A percentile compares a stretch with the other conserved stretches of the same genome.
phyloP scores from a whole-genome alignment of 2,329 filamentous ascomycete genomes.

The Mycosphaerella sp. region DNA sequence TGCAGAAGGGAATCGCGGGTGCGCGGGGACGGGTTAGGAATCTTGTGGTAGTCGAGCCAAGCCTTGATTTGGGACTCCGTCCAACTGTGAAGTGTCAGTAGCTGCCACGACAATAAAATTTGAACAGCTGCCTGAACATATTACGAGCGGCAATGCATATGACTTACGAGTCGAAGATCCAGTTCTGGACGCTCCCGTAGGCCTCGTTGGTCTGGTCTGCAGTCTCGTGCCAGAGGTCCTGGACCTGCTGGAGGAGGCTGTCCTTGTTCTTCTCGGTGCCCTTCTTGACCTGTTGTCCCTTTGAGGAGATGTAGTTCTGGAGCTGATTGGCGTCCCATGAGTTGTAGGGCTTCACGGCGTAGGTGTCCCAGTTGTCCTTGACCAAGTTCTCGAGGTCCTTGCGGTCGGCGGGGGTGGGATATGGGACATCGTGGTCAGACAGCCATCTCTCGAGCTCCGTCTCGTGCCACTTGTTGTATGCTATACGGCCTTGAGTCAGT shows the following conservation, averaged over 20 bases:
- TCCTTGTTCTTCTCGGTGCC: conserved; percentile 63
- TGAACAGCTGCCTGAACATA: too few relatives aligned
- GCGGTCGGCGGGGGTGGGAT: conserved; percentile 83
- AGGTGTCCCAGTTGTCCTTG: conserved; percentile 78
- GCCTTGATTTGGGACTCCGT: conserved; percentile 88
- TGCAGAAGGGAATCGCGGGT: conserved; percentile 76
- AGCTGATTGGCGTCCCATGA: conserved; percentile 69
- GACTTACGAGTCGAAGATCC: conserved; percentile 77
- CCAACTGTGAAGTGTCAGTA: conserved; percentile 58
- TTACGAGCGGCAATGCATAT: not conserved
- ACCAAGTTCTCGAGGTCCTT: conserved; percentile 92
- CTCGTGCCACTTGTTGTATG: conserved; percentile 98
- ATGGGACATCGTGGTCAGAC: conserved; percentile 82
- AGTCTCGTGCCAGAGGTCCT: conserved; percentile 68
- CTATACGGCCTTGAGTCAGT: conserved; percentile 45
- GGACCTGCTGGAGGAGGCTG: conserved; percentile 62
- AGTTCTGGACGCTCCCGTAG: conserved; percentile 69
- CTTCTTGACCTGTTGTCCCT: conserved; percentile 64
- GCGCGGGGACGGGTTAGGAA: conserved; percentile 82
- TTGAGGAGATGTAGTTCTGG: conserved; percentile 59
- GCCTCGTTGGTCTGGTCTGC: conserved; percentile 69
- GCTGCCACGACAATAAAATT: not conserved
- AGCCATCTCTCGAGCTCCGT: conserved; percentile 97
- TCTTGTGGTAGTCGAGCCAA: conserved; percentile 81
- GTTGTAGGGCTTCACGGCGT: conserved; percentile 68